Evolutionary conservation across 1,284 basidiomycete genomes (phyloP), one percentile per base, ranked within the genome.

Genomic region (Entoloma clypeatum): DNA sequence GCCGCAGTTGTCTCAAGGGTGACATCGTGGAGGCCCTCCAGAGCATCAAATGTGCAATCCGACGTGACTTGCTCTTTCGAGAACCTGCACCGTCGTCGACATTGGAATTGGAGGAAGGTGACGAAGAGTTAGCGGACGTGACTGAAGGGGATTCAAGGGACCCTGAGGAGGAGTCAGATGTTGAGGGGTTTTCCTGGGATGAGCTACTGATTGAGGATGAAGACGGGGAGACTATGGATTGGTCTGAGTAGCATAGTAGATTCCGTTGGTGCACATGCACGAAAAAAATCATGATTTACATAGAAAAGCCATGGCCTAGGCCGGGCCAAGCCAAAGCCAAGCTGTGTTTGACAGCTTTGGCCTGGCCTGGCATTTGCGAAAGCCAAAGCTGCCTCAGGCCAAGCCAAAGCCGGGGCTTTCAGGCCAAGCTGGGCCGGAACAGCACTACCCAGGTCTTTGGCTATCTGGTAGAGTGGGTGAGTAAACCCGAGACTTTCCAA

Each of bases 381-480:
- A 39, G 37, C 37, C 37, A 29, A 39, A 39, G 37, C 37, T 18
- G 26, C 28, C 26, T 39, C 37, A 39, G 28, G 37, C 37, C 37
- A 39, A 39, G 29, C 38, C n/a, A n/a, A n/a, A n/a, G n/a, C n/a
- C n/a, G n/a, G n/a, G n/a, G n/a, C n/a, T n/a, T n/a, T n/a, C n/a
- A n/a, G n/a, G n/a, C n/a, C n/a, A n/a, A n/a, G n/a, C n/a, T n/a
- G n/a, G n/a, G n/a, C n/a, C n/a, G n/a, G n/a, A n/a, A n/a, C n/a
- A n/a, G n/a, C n/a, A n/a, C n/a, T n/a, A n/a, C n/a, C n/a, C n/a
- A n/a, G n/a, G n/a, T n/a, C n/a, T n/a, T n/a, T n/a, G n/a, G n/a
- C n/a, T n/a, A n/a, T n/a, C n/a, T n/a, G n/a, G n/a, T n/a, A n/a
- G n/a, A n/a, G n/a, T n/a, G n/a, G n/a, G n/a, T n/a, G n/a, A n/a